These are phyloP conservation scores for Acanthamoeba triangularis DNA, from an alignment of 208 protist genomes.

Conservation along the genomic window DNA sequence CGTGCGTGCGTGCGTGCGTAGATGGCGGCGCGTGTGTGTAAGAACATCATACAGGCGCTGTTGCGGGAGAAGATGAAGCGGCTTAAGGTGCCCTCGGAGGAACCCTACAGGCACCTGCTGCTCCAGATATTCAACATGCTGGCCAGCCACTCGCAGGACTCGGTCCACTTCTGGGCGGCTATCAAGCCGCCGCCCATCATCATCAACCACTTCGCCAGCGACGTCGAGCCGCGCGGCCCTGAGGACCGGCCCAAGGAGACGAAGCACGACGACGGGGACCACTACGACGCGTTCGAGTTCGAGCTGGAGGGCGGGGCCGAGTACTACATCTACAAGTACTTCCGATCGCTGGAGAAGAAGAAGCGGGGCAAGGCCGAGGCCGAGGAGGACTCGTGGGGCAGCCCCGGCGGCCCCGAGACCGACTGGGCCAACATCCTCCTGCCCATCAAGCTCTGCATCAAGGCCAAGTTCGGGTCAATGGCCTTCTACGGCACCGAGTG, in stretches of 20 bases:
- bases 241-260: not conserved
- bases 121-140: constrained; percentile 74
- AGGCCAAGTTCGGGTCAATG: constrained; percentile 42
- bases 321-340: constrained; percentile 61
- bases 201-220: not conserved
- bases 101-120: constrained; percentile 74
- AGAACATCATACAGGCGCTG: constrained; percentile 62
- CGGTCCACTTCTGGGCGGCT: constrained; percentile 27
- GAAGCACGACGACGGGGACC: not conserved
- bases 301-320: constrained; percentile 45
- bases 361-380: not conserved
- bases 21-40: constrained; percentile 67
- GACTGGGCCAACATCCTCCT: constrained; percentile 49
- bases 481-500: constrained; percentile 4
- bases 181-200: constrained; percentile 45
- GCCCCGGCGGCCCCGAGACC: not conserved
- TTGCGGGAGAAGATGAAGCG: constrained; percentile 77
- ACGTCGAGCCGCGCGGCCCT: not conserved
- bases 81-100: constrained; percentile 74
- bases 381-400: not conserved
- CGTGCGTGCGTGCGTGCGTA: not conserved
- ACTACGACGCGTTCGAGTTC: not conserved
- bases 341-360: constrained; percentile 11
- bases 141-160: not conserved
- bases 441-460: constrained; percentile 63